Evolutionary conservation across 805 yeast species (phyloP), one percentile per base, ranked within the genome.

Genomic region (Pichia ethanolica): DNA sequence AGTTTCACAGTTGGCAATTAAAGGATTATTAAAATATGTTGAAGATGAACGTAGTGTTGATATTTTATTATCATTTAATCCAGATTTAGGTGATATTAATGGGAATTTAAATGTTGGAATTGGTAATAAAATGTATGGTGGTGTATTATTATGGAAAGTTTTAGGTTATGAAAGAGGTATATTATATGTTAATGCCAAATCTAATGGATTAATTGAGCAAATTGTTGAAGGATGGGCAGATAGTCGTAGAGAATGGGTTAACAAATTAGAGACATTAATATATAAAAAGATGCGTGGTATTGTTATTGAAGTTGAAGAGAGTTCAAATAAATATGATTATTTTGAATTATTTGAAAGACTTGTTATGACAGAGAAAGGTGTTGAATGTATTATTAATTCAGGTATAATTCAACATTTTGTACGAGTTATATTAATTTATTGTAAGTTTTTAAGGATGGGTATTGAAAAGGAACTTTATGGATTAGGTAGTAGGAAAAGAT

Each of bases 331-430:
- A n/a, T 35, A 26, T 27, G 45, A 35, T 35, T 32, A 43, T 43
- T 43, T 30, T 27, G 47, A 38, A 44, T 38, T 44, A 11, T 44
- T 44, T 33, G 37, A 44, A 34, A 37, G 42, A 35, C 12, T 44
- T 3, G 42, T 44, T 5, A 38, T n/a, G 13, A 44, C 42, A 5
- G 47, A 44, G 27, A 13, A 33, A 3, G 47, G 47, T 11, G 42
- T 44, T 12, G 28, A 44, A n/a, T 26, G 28, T 32, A 35, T 44
- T 14, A n/a, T 44, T 12, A 44, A 44, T 32, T 44, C 47, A 4
- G 47, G 47, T 12, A 44, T 44, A n/a, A 44, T 44, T 30, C 42
- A 37, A 27, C 47, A 44, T 44, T 44, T 44, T 44, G 47, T 44
- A 7, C 25, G 42, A 11, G 42, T 44, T 11, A 20, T 37, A 8